phyloP scores from a whole-genome alignment of 371 early-diverging fungal species.

The Lichtheimia ramosa region DNA sequence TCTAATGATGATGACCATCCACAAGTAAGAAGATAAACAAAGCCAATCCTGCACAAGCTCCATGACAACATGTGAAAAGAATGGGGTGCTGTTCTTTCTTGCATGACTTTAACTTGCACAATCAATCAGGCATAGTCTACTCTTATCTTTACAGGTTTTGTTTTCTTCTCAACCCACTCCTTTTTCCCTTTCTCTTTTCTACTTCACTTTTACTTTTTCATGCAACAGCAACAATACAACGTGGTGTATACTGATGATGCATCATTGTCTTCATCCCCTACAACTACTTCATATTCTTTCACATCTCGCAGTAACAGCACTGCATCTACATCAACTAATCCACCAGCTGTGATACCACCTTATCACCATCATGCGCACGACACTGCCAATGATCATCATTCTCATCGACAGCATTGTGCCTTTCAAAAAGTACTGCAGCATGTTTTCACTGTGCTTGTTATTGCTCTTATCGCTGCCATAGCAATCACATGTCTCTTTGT shows the following conservation, averaged over 20 bases:
- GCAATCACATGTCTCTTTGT: conserved; percentile 20
- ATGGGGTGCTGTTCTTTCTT: neutral
- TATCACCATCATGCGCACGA: neutral
- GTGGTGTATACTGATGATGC: neutral
- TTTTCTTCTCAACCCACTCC: neutral
- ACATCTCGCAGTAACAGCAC: conserved; percentile 6
- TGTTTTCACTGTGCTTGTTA: neutral
- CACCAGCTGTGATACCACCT: neutral
- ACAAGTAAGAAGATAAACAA: no score
- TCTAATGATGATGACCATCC: neutral
- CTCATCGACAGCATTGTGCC: neutral
- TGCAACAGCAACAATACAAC: neutral
- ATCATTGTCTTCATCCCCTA: neutral
- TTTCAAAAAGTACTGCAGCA: neutral
- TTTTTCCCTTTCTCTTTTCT: neutral
- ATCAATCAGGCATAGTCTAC: no score
- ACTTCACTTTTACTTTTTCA: neutral
- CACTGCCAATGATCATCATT: neutral
- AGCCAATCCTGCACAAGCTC: no score
- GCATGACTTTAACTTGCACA: neutral
- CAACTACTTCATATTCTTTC: neutral
- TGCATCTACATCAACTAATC: neutral
- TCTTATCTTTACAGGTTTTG: neutral
- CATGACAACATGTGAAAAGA: no score
- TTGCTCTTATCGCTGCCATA: conserved; percentile 3